Conservation (phyloP, 2,329 filamentous ascomycete species). For the Periconia sp. region DNA sequence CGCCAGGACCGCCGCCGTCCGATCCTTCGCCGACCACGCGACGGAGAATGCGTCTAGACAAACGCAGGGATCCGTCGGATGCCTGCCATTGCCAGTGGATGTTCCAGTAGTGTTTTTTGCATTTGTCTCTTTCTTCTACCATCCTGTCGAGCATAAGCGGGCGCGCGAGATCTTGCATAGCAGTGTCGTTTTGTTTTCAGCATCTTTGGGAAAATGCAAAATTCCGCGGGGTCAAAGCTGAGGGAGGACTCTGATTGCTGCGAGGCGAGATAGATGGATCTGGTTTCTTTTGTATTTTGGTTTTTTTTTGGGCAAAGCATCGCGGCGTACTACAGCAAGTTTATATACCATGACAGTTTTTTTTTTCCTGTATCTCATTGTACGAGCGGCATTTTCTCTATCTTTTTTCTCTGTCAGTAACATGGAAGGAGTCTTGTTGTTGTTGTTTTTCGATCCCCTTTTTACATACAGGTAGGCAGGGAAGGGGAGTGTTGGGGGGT, state of each 20-base stretch:
- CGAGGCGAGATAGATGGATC: no score
- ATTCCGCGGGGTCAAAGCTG: no score
- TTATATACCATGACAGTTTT: no score
- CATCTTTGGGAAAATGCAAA: no score
- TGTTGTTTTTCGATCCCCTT: neutral
- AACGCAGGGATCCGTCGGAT: conserved; percentile 31
- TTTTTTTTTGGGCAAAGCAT: no score
- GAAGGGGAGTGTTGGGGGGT: no score
- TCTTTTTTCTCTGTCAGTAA: neutral
- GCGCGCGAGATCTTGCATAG: neutral
- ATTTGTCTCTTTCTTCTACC: neutral
- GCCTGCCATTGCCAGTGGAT: conserved; percentile 45
- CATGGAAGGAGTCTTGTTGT: neutral
- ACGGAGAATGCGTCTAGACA: conserved; percentile 17
- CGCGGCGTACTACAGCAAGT: no score
- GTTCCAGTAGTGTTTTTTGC: conserved; percentile 29
- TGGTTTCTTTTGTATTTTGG: no score
- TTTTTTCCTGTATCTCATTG: neutral
- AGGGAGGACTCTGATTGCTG: no score
- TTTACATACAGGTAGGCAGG: neutral
- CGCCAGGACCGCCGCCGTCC: no score
- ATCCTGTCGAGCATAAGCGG: neutral
- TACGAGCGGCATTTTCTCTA: neutral
- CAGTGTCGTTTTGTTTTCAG: no score
- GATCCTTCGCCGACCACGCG: conserved; percentile 8